Evolutionary conservation across 2,329 filamentous ascomycete genomes (phyloP).

Genomic region (Colletotrichum somersetense): DNA sequence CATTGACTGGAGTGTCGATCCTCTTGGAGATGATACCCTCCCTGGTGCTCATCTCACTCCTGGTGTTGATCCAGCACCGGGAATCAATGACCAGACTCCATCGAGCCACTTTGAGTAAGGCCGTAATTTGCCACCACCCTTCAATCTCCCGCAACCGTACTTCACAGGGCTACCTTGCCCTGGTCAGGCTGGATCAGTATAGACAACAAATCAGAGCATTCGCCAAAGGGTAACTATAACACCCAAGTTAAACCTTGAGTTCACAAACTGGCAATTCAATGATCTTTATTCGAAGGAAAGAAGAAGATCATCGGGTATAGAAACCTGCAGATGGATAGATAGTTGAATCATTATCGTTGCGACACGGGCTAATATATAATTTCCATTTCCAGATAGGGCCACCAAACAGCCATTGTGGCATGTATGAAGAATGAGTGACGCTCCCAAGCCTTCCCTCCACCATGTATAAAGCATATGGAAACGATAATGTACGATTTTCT

Average conservation of each 20-base stretch:
- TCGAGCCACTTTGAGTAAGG: neutral
- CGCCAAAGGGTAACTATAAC: neutral
- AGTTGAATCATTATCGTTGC: constrained; percentile 26
- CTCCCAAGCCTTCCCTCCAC: constrained; percentile 2
- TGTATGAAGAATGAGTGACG: constrained; percentile 35
- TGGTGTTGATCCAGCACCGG: neutral
- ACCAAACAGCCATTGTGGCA: constrained; percentile 4
- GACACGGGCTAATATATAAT: constrained; percentile 10
- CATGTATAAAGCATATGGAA: neutral
- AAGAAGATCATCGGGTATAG: neutral
- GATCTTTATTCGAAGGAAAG: neutral
- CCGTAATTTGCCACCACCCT: neutral
- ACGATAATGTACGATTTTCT: constrained; percentile 23
- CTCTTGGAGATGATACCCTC: neutral
- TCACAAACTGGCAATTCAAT: neutral
- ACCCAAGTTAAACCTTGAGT: neutral
- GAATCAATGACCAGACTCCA: neutral
- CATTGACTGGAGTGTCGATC: neutral
- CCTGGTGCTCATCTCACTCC: neutral
- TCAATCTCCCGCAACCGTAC: neutral
- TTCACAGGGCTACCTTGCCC: neutral
- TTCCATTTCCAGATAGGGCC: neutral
- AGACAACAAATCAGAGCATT: neutral
- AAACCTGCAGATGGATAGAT: neutral
- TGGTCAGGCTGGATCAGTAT: neutral